Percentiles rank a stretch among this genome's conserved stretches.
Conservation (phyloP, 1,284 basidiomycete genomes). For the Termitomyces sp. region DNA sequence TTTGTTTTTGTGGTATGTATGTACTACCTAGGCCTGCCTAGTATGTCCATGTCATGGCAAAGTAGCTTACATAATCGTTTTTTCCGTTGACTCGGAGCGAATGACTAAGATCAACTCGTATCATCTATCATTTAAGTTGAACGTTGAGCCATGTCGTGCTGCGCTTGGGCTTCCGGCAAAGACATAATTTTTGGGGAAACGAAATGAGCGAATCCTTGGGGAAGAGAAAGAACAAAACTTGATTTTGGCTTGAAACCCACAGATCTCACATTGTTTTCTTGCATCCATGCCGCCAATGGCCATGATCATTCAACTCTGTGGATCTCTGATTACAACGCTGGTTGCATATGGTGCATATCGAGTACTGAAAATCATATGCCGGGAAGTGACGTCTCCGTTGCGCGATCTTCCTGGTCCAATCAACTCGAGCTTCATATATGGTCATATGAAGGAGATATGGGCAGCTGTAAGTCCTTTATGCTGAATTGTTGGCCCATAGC, state of each 20-base stretch:
- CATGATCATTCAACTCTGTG: conserved; percentile 4
- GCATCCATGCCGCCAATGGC: conserved; percentile 1
- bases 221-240: too few species aligned
- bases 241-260: background rate
- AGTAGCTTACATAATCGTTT: too few species aligned
- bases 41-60: too few species aligned
- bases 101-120: too few species aligned
- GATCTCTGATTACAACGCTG: conserved; percentile 13
- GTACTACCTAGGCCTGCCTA: too few species aligned
- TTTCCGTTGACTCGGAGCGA: too few species aligned
- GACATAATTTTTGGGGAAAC: too few species aligned
- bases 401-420: conserved; percentile 24
- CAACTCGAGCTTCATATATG: conserved; percentile 45
- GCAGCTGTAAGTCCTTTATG: conserved; percentile 26
- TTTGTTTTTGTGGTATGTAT: too few species aligned
- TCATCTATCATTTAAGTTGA: too few species aligned
- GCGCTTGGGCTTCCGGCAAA: too few species aligned
- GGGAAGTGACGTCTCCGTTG: conserved; percentile 18
- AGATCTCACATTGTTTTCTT: background rate
- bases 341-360: conserved; percentile 16
- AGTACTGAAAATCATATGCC: conserved; percentile 13
- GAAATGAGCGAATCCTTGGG: too few species aligned
- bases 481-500: background rate
- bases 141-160: too few species aligned
- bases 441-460: conserved; percentile 44